Conservation (phyloP, 1,284 basidiomycete species). For the Ceratobasidium sp. region DNA sequence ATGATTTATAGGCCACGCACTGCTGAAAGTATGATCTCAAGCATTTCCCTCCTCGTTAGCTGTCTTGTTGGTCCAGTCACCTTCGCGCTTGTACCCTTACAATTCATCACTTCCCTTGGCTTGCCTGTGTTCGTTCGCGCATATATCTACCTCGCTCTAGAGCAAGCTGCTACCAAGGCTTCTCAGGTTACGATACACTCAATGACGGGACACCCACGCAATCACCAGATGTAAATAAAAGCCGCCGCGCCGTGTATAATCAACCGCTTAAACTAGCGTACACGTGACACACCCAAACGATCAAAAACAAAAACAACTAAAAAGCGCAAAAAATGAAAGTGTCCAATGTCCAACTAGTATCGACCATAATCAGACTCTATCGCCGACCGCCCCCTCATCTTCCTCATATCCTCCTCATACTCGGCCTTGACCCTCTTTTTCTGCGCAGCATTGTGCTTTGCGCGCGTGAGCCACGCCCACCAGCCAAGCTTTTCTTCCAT, state of each 20-base stretch:
- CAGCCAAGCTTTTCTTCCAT: slow-evolving; percentile 26
- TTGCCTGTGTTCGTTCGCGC: no score
- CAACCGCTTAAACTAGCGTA: not conserved
- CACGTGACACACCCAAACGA: slow-evolving; percentile 5
- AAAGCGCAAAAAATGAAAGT: slow-evolving; percentile 4
- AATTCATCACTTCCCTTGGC: no score
- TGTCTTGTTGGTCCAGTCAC: no score
- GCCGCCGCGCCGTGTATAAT: not conserved
- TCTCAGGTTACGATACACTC: not conserved
- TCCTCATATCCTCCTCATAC: slow-evolving; percentile 45
- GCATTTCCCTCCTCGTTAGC: no score
- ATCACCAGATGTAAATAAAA: not conserved
- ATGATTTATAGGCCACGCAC: no score
- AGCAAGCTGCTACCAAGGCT: no score
- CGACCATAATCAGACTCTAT: slow-evolving; percentile 37
- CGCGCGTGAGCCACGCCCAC: slow-evolving; percentile 18
- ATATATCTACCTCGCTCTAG: not conserved
- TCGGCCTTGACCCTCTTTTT: slow-evolving; percentile 35
- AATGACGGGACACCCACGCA: not conserved
- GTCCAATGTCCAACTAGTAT: slow-evolving; percentile 17
- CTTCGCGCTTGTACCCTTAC: no score
- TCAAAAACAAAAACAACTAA: not conserved
- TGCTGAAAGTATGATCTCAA: no score
- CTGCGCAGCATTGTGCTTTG: slow-evolving; percentile 28
- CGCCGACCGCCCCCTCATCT: slow-evolving; percentile 36